A percentile compares a stretch with the other conserved stretches of the same genome.
phyloP scores from a whole-genome alignment of 345 rosid species.

The Passiflora organensis region DNA sequence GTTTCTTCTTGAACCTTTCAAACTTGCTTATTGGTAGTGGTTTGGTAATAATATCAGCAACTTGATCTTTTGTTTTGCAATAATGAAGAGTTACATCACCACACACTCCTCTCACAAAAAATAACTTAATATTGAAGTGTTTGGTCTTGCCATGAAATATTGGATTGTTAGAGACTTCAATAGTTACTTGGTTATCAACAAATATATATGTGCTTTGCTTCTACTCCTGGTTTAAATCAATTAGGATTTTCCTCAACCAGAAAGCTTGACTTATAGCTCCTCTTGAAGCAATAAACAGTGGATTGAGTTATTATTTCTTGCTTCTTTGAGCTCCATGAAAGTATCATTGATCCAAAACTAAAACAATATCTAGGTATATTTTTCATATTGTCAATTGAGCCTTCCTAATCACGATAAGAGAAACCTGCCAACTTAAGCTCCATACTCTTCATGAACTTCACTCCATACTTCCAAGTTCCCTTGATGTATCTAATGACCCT shows the following conservation, averaged over 20 bases:
- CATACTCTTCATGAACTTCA: not conserved
- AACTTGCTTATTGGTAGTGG: not conserved
- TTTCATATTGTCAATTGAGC: not conserved
- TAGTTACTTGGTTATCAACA: not conserved
- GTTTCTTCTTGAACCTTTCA: no score
- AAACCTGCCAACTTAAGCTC: not conserved
- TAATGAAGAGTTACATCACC: not conserved
- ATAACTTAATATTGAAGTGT: no score
- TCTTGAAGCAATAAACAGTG: not conserved
- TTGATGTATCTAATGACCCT: not conserved
- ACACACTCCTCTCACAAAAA: no score
- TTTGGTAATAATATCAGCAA: not conserved
- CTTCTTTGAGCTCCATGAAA: not conserved
- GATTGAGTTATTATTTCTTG: not conserved
- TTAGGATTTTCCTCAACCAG: not conserved
- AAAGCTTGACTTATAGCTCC: not conserved
- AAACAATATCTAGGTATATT: not conserved
- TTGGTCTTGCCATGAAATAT: no score
- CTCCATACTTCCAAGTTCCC: not conserved
- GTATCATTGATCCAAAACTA: not conserved
- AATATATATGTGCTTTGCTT: not conserved
- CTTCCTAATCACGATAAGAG: not conserved
- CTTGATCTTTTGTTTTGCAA: not conserved
- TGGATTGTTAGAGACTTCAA: not conserved
- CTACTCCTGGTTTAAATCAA: not conserved